Evolutionary conservation across 2,329 filamentous ascomycete genomes (phyloP).

Genomic region (Neonectria ditissima): DNA sequence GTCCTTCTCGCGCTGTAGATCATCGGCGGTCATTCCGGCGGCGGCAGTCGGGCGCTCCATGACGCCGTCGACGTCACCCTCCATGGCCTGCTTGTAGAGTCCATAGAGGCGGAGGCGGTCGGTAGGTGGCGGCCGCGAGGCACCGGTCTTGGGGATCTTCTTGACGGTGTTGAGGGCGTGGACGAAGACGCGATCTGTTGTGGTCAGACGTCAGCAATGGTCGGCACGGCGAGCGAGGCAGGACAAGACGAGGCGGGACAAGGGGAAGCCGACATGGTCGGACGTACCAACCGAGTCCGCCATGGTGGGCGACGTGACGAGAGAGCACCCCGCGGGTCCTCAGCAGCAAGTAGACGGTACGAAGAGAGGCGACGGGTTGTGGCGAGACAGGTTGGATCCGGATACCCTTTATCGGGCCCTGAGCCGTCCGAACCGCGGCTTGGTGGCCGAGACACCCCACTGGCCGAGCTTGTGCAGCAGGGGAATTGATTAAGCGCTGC

Average conservation of each 20-base stretch:
- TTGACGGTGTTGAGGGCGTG: constrained; percentile 99
- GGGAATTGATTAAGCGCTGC: constrained; percentile 14
- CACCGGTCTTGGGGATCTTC: constrained; percentile 94
- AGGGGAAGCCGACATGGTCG: constrained; percentile 13
- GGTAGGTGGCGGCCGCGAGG: constrained; percentile 84
- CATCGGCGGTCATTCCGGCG: constrained; percentile 62
- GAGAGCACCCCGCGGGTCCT: constrained; percentile 31
- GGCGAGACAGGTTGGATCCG: constrained; percentile 29
- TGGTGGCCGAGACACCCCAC: constrained; percentile 46
- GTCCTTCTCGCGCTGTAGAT: constrained; percentile 69
- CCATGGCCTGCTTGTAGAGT: constrained; percentile 99
- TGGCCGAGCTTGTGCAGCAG: constrained; percentile 16
- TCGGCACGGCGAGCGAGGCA: neutral
- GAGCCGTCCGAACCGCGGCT: constrained; percentile 45
- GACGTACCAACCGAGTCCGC: constrained; percentile 48
- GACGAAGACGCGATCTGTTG: constrained; percentile 93
- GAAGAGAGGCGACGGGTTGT: constrained; percentile 32
- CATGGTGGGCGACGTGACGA: constrained; percentile 38
- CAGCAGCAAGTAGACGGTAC: constrained; percentile 30
- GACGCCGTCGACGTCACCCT: constrained; percentile 94
- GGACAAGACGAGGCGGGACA: neutral
- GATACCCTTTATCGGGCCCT: constrained; percentile 43
- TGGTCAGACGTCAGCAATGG: constrained; percentile 22
- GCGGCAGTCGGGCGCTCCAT: constrained; percentile 81
- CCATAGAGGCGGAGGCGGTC: constrained; percentile 95